Percentiles rank a stretch among this genome's conserved stretches.
Evolutionary conservation across 2,329 filamentous ascomycete genomes (phyloP).

Genomic region (Piedraia hortae): DNA sequence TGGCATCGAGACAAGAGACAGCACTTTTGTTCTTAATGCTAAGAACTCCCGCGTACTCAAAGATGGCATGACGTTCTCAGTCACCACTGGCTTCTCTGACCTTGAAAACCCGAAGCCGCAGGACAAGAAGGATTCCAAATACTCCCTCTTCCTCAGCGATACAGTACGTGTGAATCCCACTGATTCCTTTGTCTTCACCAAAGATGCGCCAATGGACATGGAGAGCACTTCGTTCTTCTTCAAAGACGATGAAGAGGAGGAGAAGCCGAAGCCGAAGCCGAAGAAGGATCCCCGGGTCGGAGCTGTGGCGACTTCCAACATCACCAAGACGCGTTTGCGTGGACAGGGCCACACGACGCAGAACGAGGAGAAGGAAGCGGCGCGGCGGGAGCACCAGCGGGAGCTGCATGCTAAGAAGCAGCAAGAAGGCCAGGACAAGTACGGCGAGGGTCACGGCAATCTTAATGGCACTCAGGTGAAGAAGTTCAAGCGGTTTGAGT

Average conservation of each 20-base stretch:
- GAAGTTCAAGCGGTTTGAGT: constrained; percentile 97
- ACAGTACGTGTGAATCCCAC: constrained; percentile 55
- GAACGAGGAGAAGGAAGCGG: constrained; percentile 71
- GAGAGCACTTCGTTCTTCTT: constrained; percentile 97
- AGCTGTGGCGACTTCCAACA: constrained; percentile 79
- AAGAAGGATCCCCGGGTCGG: constrained; percentile 63
- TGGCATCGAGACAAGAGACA: constrained; percentile 71
- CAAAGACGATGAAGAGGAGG: constrained; percentile 71
- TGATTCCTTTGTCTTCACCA: constrained; percentile 72
- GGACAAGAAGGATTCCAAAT: constrained; percentile 56
- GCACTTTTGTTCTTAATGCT: constrained; percentile 54
- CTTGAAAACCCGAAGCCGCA: constrained; percentile 66
- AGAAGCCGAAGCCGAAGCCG: constrained; percentile 57
- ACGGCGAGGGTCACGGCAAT: constrained; percentile 58
- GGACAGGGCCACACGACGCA: constrained; percentile 71
- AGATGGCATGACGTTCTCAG: constrained; percentile 87
- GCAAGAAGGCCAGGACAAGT: constrained; percentile 59
- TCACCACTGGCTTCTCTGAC: constrained; percentile 74
- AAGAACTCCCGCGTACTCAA: constrained; percentile 67
- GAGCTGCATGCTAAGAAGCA: constrained; percentile 72
- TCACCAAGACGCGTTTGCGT: constrained; percentile 74
- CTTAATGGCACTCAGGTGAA: constrained; percentile 82
- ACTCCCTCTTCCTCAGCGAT: constrained; percentile 74
- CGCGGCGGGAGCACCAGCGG: constrained; percentile 74
- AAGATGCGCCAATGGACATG: constrained; percentile 68